Percentiles rank a stretch among this genome's conserved stretches.
phyloP scores from a whole-genome alignment of 2,329 filamentous ascomycete species.

The Cadophora gregata region DNA sequence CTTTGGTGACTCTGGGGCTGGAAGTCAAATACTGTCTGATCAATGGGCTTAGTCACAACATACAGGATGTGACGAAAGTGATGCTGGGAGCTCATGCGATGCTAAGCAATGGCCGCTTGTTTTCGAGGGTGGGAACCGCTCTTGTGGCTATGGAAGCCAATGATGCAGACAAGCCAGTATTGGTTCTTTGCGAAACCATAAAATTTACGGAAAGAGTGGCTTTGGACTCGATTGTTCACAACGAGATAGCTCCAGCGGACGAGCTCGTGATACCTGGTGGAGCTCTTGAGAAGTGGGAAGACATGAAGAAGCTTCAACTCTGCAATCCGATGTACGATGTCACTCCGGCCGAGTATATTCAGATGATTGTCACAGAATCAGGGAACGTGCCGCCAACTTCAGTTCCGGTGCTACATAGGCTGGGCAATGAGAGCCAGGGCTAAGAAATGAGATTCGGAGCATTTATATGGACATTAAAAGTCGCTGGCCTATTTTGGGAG shows the following conservation, averaged over 20 bases:
- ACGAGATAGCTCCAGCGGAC: slow-evolving; percentile 84
- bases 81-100: slow-evolving; percentile 91
- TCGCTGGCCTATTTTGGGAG: background rate
- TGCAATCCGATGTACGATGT: slow-evolving; percentile 89
- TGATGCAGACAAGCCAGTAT: slow-evolving; percentile 77
- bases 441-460: slow-evolving; percentile 1
- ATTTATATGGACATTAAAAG: slow-evolving; percentile 6
- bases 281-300: slow-evolving; percentile 58
- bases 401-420: slow-evolving; percentile 75
- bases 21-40: slow-evolving; percentile 83
- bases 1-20: slow-evolving; percentile 70
- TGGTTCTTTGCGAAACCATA: slow-evolving; percentile 91
- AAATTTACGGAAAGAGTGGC: slow-evolving; percentile 93
- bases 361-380: slow-evolving; percentile 89
- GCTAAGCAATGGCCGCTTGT: slow-evolving; percentile 92
- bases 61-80: slow-evolving; percentile 67
- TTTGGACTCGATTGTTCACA: slow-evolving; percentile 90
- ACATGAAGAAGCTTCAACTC: slow-evolving; percentile 65
- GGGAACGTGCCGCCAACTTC: slow-evolving; percentile 86
- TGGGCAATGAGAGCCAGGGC: slow-evolving; percentile 51
- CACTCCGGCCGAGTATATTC: slow-evolving; percentile 84
- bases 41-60: slow-evolving; percentile 75
- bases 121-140: slow-evolving; percentile 85
- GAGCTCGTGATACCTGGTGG: slow-evolving; percentile 55
- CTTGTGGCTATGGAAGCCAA: slow-evolving; percentile 85